Evolutionary conservation across 2,329 filamentous ascomycete genomes (phyloP).

Genomic region (Fusarium mangiferae): DNA sequence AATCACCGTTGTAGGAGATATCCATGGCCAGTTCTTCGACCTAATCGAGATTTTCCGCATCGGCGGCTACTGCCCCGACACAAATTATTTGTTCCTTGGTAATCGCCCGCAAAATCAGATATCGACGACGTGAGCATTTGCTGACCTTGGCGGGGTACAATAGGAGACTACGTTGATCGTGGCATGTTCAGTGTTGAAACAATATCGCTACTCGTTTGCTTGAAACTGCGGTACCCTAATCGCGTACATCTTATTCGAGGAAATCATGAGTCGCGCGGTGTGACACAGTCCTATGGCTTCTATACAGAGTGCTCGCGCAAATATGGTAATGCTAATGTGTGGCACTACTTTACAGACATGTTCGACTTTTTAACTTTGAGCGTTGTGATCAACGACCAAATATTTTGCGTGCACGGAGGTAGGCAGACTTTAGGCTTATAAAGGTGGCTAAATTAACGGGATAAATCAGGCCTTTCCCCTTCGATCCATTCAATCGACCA

Average conservation of each 20-base stretch:
- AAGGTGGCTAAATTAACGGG: conserved; percentile 2
- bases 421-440: conserved; percentile 30
- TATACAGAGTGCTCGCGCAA: conserved; percentile 98
- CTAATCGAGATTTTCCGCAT: conserved; percentile 99
- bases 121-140: neutral
- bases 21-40: conserved; percentile 98
- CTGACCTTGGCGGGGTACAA: conserved; percentile 16
- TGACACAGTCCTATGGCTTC: conserved; percentile 98
- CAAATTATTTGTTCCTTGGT: conserved; percentile 98
- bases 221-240: conserved; percentile 96
- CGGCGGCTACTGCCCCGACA: conserved; percentile 95
- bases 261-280: conserved; percentile 96
- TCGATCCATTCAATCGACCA: conserved; percentile 98
- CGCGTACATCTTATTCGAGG: conserved; percentile 96
- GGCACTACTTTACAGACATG: conserved; percentile 99
- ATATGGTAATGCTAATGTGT: conserved; percentile 98
- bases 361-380: conserved; percentile 97
- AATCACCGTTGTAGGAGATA: conserved; percentile 97
- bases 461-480: conserved; percentile 73
- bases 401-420: conserved; percentile 97
- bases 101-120: conserved; percentile 33
- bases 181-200: conserved; percentile 99
- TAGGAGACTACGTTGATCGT: conserved; percentile 97
- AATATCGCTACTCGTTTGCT: conserved; percentile 95
- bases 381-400: conserved; percentile 98